Base-by-base conservation (phyloP, 805 yeast species). In the Starmera caribaea region DNA sequence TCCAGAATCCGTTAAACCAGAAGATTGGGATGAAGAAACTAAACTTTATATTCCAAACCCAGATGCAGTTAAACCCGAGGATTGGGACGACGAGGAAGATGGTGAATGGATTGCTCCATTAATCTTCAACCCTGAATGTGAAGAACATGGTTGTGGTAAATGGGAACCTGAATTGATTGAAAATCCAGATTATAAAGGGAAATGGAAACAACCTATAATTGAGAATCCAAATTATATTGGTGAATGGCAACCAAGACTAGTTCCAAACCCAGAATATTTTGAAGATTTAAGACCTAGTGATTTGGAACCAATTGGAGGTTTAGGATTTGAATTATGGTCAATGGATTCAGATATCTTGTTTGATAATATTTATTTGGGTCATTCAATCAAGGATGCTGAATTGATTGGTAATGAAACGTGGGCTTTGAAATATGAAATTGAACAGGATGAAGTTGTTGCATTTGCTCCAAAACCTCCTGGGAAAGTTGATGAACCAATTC, bases 291-390 rank as follows among this genome's bases (percentile, higher is more conserved):
- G 50, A 5, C 88, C 92, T 5, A 66, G 81, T 10, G 66, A 77
- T 46, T 59, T 81, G 42, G 79, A 75, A 48, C 74, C 79, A 29
- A 74, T 86, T 46, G 89, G 88, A 17, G 95, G 83, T 10, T 50
- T 87, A 35, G 96, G 95, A 8, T 84, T 89, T 53, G 97, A 88
- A 59, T 65, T 88, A 46, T 88, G 96, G 95, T 74, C 90, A 36
- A 81, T 88, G 79, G 80, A 84, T 46, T 68, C 69, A 34, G 74
- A 83, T 37, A 74, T 87, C 38, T 49, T 84, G 57, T 85, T 88
- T 56, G 86, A 86, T 58, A 85, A 88, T 62, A 75, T 88, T 44
- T 89, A 88, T 57, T 58, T 88, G 44, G 96, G 96, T 27, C 89
- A 85, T 55, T 76, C 84, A 2, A 65, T 88, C n/a, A 66, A 63